Conservation (phyloP, 202 grass and related monocot species). For the Musa balbisiana region DNA sequence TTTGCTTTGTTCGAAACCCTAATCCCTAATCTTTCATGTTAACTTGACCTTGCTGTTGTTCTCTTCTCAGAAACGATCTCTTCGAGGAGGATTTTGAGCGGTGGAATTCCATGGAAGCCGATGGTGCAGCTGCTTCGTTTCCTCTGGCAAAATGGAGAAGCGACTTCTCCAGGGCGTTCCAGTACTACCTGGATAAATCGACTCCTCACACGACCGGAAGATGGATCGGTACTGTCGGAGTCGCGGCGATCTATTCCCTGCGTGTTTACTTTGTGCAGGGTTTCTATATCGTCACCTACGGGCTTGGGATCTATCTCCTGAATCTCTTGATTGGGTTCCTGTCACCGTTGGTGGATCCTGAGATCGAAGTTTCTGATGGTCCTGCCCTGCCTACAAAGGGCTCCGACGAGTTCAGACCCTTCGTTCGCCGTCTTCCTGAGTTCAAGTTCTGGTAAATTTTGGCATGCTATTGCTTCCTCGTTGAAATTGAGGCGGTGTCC, state of each 20-base stretch:
- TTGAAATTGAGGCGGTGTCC: not conserved
- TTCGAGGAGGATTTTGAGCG: not conserved
- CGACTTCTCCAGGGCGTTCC: slow-evolving; percentile 64
- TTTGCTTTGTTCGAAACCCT: no score
- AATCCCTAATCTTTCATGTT: no score
- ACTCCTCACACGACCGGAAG: slow-evolving; percentile 67
- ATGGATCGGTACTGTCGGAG: slow-evolving; percentile 60
- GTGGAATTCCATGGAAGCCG: not conserved
- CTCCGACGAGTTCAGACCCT: slow-evolving; percentile 83
- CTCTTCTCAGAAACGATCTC: not conserved
- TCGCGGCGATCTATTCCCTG: slow-evolving; percentile 54
- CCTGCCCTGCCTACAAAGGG: slow-evolving; percentile 60
- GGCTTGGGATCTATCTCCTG: slow-evolving; percentile 79
- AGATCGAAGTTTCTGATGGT: slow-evolving; percentile 52
- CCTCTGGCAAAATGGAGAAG: no score
- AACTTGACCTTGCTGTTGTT: not conserved
- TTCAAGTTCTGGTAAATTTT: slow-evolving; percentile 77
- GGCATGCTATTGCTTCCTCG: not conserved
- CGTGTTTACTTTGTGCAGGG: slow-evolving; percentile 66
- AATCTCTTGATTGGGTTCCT: slow-evolving; percentile 90
- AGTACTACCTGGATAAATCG: slow-evolving; percentile 79
- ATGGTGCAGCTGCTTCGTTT: slow-evolving; percentile 17
- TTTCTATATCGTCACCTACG: slow-evolving; percentile 80
- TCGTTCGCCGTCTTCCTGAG: slow-evolving; percentile 75
- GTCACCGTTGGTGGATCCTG: slow-evolving; percentile 78